phyloP scores from a whole-genome alignment of 179 eudicot genomes.

The Dionaea muscipula region DNA sequence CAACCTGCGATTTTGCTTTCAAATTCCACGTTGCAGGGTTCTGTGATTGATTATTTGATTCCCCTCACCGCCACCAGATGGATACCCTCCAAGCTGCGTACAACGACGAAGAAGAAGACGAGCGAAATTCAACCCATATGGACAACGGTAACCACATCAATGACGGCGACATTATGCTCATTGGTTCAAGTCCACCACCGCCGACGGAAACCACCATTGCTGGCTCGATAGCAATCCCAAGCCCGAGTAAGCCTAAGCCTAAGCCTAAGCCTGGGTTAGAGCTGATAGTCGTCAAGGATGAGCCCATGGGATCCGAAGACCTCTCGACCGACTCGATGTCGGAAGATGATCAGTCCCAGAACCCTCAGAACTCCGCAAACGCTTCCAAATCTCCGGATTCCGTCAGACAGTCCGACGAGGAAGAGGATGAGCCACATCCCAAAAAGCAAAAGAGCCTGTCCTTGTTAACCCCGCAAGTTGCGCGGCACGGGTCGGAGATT shows the following conservation, averaged over 20 bases:
- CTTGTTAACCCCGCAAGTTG: conserved; percentile 1
- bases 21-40: too few species aligned
- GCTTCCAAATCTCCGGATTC: conserved; percentile 9
- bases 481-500: conserved; percentile 6
- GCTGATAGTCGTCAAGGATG: conserved; percentile 13
- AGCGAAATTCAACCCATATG: neutral
- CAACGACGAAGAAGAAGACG: conserved; percentile 26
- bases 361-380: conserved; percentile 17
- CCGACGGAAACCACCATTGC: conserved; percentile 3
- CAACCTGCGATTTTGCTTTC: too few species aligned
- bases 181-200: neutral
- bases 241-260: neutral
- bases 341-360: conserved; percentile 20
- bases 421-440: conserved; percentile 19
- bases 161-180: neutral
- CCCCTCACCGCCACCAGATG: conserved; percentile 15
- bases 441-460: conserved; percentile 40
- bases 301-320: conserved; percentile 32
- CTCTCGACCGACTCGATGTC: conserved; percentile 31
- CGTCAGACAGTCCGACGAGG: conserved; percentile 19
- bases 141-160: neutral
- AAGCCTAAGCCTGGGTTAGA: neutral
- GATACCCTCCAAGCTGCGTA: conserved; percentile 34
- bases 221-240: conserved; percentile 1
- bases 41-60: too few species aligned